Evolutionary conservation across 2,329 filamentous ascomycete species (phyloP), one percentile per base, ranked within the genome.

Genomic region (Botryotinia convoluta): DNA sequence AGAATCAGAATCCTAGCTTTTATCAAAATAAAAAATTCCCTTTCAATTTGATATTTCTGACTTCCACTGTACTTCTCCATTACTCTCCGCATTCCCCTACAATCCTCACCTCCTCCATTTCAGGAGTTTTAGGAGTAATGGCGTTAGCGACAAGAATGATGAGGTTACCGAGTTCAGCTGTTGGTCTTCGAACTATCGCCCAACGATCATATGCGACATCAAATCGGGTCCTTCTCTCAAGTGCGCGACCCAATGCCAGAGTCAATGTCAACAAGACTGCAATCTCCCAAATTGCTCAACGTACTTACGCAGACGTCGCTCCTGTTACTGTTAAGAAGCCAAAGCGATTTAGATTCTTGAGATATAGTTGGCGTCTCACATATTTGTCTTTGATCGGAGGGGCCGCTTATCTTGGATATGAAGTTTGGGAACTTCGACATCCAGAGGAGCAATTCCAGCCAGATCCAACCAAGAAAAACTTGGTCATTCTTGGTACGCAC

Each of bases 401-500:
- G 74, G 81, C 92, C 60, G 93, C 86, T 77, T 94, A 91, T 81
- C 85, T 95, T 74, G 89, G 88, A 79, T 98, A 96, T 83, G 89
- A 89, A 81, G 92, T 98, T 84, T 98, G 95, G 83, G 86, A 91
- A 69, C 90, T 93, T 82, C 91, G 93, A 79, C 89, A 97, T 83
- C 95, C 95, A 16, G 87, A 87, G 60, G 92, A 95, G 71, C 96
- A 98, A 85, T 85, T 88, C 74, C 86, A 89, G 76, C 90, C 93
- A 29, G 94, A 98, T 83, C 93, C 95, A 72, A 87, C 82, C 79
- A 99, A 98, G 92, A 99, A 99, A 89, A 99, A 95, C 18, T 87
- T 99, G 73, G 96, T 99, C 64, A 90, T 99, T 78, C 89, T 99
- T 72, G 96, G 96, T 98, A 89, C 82, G 84, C 48, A 69, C 29